These are phyloP conservation scores for Blastocrithidia nonstop DNA, from an alignment of 208 protist species.

Conservation along the genomic window DNA sequence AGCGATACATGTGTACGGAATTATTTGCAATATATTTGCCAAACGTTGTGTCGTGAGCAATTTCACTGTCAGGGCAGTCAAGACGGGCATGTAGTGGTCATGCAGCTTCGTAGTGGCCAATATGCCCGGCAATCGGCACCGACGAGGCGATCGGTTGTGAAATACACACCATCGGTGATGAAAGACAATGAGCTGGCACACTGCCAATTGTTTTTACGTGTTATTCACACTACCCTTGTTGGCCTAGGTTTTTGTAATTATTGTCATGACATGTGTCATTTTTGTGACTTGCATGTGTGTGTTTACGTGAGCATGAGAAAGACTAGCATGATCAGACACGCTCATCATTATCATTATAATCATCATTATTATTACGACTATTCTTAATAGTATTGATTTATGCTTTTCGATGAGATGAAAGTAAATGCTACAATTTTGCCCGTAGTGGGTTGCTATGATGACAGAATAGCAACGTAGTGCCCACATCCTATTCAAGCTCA, in stretches of 20 bases:
- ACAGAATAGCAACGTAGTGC: conserved; percentile 57
- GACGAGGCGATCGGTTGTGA: conserved; percentile 21
- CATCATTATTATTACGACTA: background rate
- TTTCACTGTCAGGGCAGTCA: conserved; percentile 48
- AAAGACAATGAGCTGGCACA: no score
- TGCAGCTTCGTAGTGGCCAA: conserved; percentile 36
- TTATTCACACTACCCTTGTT: no score
- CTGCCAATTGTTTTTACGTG: no score
- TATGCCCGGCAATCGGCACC: conserved; percentile 41
- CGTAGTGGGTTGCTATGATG: conserved; percentile 28
- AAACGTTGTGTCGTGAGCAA: conserved; percentile 26
- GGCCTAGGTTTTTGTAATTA: no score
- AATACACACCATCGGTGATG: conserved; percentile 10
- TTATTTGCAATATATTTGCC: conserved; percentile 34
- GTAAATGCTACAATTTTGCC: conserved; percentile 16
- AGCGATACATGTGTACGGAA: conserved; percentile 37
- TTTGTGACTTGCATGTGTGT: no score
- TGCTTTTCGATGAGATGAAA: background rate
- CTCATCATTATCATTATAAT: background rate
- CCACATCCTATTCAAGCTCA: conserved; percentile 54
- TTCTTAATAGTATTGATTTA: background rate
- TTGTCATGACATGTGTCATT: no score
- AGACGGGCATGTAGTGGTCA: conserved; percentile 45
- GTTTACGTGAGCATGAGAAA: no score
- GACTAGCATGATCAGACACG: background rate